Evolutionary conservation across 768 basidiomycete species (phyloP).

Genomic region (Sarcodon sp.): DNA sequence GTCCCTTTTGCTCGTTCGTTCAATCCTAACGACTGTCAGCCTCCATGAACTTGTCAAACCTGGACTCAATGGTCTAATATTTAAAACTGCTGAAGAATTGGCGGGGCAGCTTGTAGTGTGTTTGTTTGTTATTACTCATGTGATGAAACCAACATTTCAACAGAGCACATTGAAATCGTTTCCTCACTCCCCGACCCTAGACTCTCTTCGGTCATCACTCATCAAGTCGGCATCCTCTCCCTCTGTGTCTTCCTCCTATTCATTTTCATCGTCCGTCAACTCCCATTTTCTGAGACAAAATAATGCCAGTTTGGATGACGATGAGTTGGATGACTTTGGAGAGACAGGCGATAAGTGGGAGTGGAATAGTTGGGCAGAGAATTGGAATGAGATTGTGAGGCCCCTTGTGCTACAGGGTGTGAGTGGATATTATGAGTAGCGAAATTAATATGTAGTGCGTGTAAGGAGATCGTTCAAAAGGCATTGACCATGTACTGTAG

Average conservation of each 20-base stretch:
- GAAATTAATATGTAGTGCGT: too few relatives aligned
- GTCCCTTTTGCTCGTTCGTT: neutral
- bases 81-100: conserved; percentile 53
- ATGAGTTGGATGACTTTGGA: neutral
- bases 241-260: conserved; percentile 1
- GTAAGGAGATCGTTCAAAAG: too few relatives aligned
- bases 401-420: conserved; percentile 35
- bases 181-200: conserved; percentile 39
- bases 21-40: conserved; percentile 25
- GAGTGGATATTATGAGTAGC: conserved; percentile 1
- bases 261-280: neutral
- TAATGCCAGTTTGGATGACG: neutral
- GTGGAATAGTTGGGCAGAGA: conserved; percentile 78
- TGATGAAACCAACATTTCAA: neutral
- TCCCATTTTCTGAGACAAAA: neutral
- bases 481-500: too few relatives aligned
- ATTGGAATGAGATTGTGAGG: conserved; percentile 62
- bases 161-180: conserved; percentile 51
- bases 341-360: conserved; percentile 24
- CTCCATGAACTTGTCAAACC: conserved; percentile 80
- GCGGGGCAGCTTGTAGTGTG: conserved; percentile 61
- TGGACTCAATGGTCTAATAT: conserved; percentile 74
- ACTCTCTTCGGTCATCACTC: conserved; percentile 39
- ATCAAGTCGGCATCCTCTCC: conserved; percentile 6
- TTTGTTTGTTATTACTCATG: neutral